Percentiles rank a stretch among this genome's conserved stretches.
phyloP scores from a whole-genome alignment of 2,329 filamentous ascomycete species.

The Sarocladium brachiariae region DNA sequence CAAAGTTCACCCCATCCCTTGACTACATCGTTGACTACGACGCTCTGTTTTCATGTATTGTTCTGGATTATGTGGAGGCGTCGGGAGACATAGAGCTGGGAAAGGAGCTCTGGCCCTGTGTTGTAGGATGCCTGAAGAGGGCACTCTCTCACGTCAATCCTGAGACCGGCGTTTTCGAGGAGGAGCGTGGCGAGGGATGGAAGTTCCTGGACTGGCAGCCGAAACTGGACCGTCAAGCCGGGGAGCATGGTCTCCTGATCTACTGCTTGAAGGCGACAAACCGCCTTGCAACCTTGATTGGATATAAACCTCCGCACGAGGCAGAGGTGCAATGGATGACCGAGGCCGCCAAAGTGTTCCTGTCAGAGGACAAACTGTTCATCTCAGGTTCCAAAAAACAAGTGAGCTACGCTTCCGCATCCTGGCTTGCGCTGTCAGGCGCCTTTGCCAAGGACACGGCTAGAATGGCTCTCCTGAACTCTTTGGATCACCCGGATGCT shows the following conservation, averaged over 20 bases:
- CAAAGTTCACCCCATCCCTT: conserved; percentile 20
- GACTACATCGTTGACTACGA: conserved; percentile 32
- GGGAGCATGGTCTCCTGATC: conserved; percentile 23
- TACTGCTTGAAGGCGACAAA: conserved; percentile 23
- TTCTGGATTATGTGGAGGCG: conserved; percentile 25
- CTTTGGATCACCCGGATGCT: conserved; percentile 18
- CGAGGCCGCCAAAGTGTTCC: conserved; percentile 15
- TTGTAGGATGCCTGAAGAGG: conserved; percentile 22
- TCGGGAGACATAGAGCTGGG: conserved; percentile 23
- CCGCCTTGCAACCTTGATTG: conserved; percentile 20
- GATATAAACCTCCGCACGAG: conserved; percentile 16
- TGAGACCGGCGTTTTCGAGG: conserved; percentile 16
- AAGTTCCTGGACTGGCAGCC: conserved; percentile 27
- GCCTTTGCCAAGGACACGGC: conserved; percentile 16
- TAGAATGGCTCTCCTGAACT: conserved; percentile 17
- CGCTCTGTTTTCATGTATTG: conserved; percentile 24
- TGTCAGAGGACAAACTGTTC: conserved; percentile 17
- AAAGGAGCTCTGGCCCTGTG: conserved; percentile 23
- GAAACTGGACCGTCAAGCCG: conserved; percentile 21
- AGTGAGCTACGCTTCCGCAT: conserved; percentile 23
- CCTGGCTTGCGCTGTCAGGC: conserved; percentile 24
- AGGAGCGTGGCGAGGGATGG: conserved; percentile 16
- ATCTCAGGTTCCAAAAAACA: conserved; percentile 21
- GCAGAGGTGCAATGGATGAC: conserved; percentile 17
- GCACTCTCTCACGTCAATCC: conserved; percentile 20